phyloP scores from a whole-genome alignment of 2,329 filamentous ascomycete genomes.

The Neonectria ditissima region DNA sequence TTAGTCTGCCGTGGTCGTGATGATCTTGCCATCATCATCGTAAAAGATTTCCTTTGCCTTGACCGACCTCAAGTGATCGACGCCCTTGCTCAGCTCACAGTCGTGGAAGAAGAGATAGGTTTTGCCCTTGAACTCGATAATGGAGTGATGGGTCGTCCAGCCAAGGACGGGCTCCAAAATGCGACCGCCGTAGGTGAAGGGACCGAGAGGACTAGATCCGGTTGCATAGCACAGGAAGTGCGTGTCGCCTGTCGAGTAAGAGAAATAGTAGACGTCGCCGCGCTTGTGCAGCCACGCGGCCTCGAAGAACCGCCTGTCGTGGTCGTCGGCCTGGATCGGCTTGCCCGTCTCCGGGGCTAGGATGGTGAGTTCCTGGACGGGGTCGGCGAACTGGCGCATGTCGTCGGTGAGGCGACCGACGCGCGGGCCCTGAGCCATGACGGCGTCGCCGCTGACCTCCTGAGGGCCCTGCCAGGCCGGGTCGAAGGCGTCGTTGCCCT shows the following conservation, averaged over 20 bases:
- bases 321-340: conserved; percentile 73
- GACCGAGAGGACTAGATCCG: conserved; percentile 73
- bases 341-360: conserved; percentile 70
- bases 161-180: conserved; percentile 82
- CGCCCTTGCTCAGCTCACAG: conserved; percentile 73
- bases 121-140: conserved; percentile 77
- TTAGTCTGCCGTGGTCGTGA: conserved; percentile 50
- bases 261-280: conserved; percentile 77
- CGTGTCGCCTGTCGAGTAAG: conserved; percentile 82
- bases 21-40: conserved; percentile 72
- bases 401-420: conserved; percentile 73
- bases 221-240: conserved; percentile 79
- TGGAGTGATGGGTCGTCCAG: conserved; percentile 86
- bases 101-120: conserved; percentile 86
- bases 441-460: conserved; percentile 69
- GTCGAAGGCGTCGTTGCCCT: conserved; percentile 67
- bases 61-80: conserved; percentile 78
- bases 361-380: conserved; percentile 72
- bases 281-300: conserved; percentile 84
- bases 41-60: conserved; percentile 83
- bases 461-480: conserved; percentile 64
- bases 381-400: conserved; percentile 71
- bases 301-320: conserved; percentile 82
- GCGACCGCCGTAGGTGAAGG: conserved; percentile 77
- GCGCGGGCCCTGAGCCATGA: conserved; percentile 71